These are phyloP conservation scores for Plicaturopsis crispa DNA, from an alignment of 768 basidiomycete species.

Conservation along the genomic window DNA sequence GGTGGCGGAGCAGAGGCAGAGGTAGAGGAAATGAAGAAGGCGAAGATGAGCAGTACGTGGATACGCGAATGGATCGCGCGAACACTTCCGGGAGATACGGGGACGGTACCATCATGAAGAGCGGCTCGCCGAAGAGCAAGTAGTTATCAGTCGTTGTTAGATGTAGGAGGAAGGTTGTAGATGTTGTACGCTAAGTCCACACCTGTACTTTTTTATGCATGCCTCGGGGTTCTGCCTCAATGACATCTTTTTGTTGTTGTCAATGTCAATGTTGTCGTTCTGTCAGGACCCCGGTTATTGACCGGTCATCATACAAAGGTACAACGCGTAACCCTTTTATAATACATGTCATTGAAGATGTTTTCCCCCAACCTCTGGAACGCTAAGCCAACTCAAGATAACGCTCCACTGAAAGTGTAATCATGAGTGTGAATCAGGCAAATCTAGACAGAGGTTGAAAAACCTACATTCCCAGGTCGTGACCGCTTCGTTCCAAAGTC, in stretches of 20 bases:
- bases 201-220: background rate
- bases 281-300: too few relatives aligned
- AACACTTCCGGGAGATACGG: background rate
- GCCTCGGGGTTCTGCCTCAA: too few relatives aligned
- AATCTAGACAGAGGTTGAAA: background rate
- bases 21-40: constrained; percentile 57
- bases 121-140: too few relatives aligned
- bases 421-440: constrained; percentile 8
- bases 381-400: constrained; percentile 82
- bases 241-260: too few relatives aligned
- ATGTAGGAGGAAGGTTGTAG: too few relatives aligned
- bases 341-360: too few relatives aligned
- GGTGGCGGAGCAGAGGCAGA: constrained; percentile 56
- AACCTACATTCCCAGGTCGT: constrained; percentile 88
- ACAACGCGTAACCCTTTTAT: too few relatives aligned
- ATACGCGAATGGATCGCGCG: constrained; percentile 87
- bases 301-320: too few relatives aligned
- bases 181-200: background rate
- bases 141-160: too few relatives aligned
- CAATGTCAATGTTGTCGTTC: too few relatives aligned
- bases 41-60: constrained; percentile 93
- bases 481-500: constrained; percentile 80
- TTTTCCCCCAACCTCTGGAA: too few relatives aligned
- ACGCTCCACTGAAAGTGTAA: constrained; percentile 62
- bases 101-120: too few relatives aligned